These are phyloP conservation scores for Suillus discolor DNA, from an alignment of 768 basidiomycete species.

Conservation along the genomic window DNA sequence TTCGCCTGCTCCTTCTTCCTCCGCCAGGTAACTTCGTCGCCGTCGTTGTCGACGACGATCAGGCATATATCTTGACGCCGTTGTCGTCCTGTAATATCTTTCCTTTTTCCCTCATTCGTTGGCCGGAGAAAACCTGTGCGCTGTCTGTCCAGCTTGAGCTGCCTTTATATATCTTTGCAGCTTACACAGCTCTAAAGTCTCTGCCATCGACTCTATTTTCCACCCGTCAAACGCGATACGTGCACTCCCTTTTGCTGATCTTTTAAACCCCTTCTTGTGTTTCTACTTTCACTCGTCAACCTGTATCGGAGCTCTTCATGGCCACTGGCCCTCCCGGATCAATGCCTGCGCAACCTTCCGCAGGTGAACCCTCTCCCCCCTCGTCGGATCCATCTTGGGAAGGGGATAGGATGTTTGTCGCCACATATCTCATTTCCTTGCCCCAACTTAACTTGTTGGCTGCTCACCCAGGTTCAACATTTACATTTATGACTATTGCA, in stretches of 20 bases:
- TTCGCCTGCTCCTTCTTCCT: conserved; percentile 6
- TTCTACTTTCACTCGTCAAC: not conserved
- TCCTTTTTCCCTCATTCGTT: conserved; percentile 5
- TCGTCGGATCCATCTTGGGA: conserved; percentile 65
- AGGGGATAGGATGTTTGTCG: conserved; percentile 78
- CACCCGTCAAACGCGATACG: conserved; percentile 9
- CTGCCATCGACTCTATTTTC: conserved; percentile 15
- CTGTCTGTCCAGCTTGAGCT: conserved; percentile 10
- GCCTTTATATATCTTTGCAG: conserved; percentile 19
- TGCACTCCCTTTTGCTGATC: conserved; percentile 6
- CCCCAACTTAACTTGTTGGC: conserved; percentile 12
- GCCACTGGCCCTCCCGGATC: conserved; percentile 26
- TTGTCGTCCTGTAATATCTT: conserved; percentile 12
- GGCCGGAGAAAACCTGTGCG: conserved; percentile 6
- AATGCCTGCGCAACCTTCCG: conserved; percentile 20
- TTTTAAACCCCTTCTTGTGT: conserved; percentile 2
- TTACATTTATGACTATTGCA: conserved; percentile 86
- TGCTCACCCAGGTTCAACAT: conserved; percentile 73
- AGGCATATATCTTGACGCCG: conserved; percentile 8
- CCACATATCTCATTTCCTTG: conserved; percentile 12
- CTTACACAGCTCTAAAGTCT: conserved; percentile 15
- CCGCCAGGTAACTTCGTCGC: not conserved
- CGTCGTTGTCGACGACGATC: conserved; percentile 8
- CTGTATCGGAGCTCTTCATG: conserved; percentile 14
- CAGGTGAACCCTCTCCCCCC: conserved; percentile 16